These are phyloP conservation scores for Scheffersomyces cryptocercus DNA, from an alignment of 1,139 yeast species.

Conservation along the genomic window DNA sequence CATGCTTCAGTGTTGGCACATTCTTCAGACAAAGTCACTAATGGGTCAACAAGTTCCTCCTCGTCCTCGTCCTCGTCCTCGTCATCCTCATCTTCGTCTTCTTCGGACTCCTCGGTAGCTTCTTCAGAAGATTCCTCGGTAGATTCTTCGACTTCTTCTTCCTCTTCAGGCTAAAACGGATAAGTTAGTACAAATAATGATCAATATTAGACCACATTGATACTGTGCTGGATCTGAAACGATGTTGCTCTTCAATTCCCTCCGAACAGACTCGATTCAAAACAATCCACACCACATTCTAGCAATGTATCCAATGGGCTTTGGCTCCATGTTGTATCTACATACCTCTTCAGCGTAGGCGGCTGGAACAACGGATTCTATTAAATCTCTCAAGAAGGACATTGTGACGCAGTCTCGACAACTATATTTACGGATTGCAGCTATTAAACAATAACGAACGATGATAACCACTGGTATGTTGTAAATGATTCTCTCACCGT, in stretches of 20 bases:
- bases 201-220: conserved; percentile 5
- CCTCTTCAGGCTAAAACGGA: conserved; percentile 18
- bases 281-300: too few relatives aligned
- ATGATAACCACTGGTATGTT: neutral
- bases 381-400: conserved; percentile 73
- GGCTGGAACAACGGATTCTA: conserved; percentile 80
- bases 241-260: too few relatives aligned
- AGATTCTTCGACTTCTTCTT: conserved; percentile 26
- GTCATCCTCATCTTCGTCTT: conserved; percentile 60
- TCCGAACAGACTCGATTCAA: too few relatives aligned
- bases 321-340: conserved; percentile 8
- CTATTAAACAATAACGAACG: conserved; percentile 2
- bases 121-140: conserved; percentile 41
- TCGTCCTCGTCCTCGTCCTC: conserved; percentile 73
- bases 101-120: conserved; percentile 48
- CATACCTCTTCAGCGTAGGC: conserved; percentile 85
- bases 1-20: conserved; percentile 71
- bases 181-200: neutral
- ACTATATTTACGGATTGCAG: conserved; percentile 1
- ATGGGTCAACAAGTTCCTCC: conserved; percentile 69
- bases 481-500: conserved; percentile 1
- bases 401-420: conserved; percentile 17
- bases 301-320: too few relatives aligned
- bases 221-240: neutral
- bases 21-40: conserved; percentile 65